A percentile compares a stretch with the other conserved stretches of the same genome.
These are phyloP conservation scores for Saccharomyces hybrid DNA, from an alignment of 1,139 yeast genomes.

Conservation along the genomic window DNA sequence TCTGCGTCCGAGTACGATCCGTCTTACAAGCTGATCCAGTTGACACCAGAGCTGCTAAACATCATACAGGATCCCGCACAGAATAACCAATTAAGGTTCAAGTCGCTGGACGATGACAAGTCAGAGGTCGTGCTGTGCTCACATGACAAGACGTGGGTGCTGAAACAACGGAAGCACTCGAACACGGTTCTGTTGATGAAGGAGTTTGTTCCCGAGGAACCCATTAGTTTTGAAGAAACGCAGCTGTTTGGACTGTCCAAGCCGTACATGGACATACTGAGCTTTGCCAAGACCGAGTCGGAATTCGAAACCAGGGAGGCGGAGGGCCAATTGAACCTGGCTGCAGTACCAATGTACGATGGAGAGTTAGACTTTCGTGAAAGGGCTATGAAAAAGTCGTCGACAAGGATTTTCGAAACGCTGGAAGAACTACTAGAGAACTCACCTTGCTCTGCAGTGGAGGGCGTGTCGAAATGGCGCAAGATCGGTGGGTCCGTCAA, in stretches of 20 bases:
- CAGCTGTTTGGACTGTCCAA: conserved; percentile 16
- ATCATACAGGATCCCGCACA: conserved; percentile 35
- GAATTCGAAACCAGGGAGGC: conserved; percentile 45
- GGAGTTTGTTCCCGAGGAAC: conserved; percentile 19
- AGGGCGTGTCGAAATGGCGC: conserved; percentile 50
- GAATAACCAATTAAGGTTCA: conserved; percentile 36
- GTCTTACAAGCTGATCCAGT: conserved; percentile 51
- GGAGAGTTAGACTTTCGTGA: conserved; percentile 31
- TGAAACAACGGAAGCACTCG: conserved; percentile 81
- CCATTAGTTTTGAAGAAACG: conserved; percentile 17
- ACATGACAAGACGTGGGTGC: conserved; percentile 46
- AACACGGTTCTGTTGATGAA: conserved; percentile 59
- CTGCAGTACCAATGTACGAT: conserved; percentile 43
- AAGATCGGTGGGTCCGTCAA: conserved; percentile 49
- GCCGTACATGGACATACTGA: conserved; percentile 32
- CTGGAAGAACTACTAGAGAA: conserved; percentile 38
- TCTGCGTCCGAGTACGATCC: conserved; percentile 24
- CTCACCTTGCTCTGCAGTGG: conserved; percentile 50
- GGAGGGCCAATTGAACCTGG: conserved; percentile 40
- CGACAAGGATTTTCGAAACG: conserved; percentile 12
- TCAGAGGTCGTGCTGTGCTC: conserved; percentile 60
- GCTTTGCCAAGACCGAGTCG: conserved; percentile 39
- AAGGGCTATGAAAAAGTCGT: conserved; percentile 2
- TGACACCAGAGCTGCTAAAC: conserved; percentile 47
- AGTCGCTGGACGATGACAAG: conserved; percentile 37